Conservation (phyloP, 2,329 filamentous ascomycete species). For the Colletotrichum sp. region DNA sequence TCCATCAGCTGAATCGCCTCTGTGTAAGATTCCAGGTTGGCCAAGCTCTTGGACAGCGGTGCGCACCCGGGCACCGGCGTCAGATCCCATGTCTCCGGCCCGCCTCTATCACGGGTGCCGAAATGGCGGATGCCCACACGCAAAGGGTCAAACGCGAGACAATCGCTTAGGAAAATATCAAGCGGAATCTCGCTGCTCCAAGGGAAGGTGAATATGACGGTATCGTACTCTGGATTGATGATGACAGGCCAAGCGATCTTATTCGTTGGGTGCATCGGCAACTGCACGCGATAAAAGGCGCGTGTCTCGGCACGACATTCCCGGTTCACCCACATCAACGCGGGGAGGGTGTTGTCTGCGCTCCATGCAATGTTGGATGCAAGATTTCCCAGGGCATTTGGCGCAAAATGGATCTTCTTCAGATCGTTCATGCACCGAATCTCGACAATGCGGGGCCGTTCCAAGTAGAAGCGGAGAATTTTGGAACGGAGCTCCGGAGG, state of each 20-base stretch:
- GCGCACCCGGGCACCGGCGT: slow-evolving; percentile 16
- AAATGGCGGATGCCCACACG: slow-evolving; percentile 19
- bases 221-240: slow-evolving; percentile 25
- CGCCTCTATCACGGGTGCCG: slow-evolving; percentile 15
- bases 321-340: slow-evolving; percentile 23
- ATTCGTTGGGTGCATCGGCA: slow-evolving; percentile 22
- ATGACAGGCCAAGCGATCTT: slow-evolving; percentile 20
- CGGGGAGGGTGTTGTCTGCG: slow-evolving; percentile 23
- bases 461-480: slow-evolving; percentile 51
- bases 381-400: slow-evolving; percentile 16
- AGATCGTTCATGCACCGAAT: slow-evolving; percentile 38
- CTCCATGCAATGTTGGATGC: slow-evolving; percentile 22
- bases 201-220: slow-evolving; percentile 23
- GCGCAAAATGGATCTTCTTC: slow-evolving; percentile 18
- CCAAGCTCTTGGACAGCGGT: slow-evolving; percentile 10
- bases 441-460: slow-evolving; percentile 47
- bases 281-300: slow-evolving; percentile 24
- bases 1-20: slow-evolving; percentile 21
- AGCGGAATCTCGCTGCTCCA: slow-evolving; percentile 21
- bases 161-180: slow-evolving; percentile 20
- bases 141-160: slow-evolving; percentile 16
- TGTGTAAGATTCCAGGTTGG: slow-evolving; percentile 16
- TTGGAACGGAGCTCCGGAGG: slow-evolving; percentile 53
- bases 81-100: slow-evolving; percentile 21
- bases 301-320: slow-evolving; percentile 22